Conservation (phyloP, 1,284 basidiomycete species). For the Tilletia setariae region DNA sequence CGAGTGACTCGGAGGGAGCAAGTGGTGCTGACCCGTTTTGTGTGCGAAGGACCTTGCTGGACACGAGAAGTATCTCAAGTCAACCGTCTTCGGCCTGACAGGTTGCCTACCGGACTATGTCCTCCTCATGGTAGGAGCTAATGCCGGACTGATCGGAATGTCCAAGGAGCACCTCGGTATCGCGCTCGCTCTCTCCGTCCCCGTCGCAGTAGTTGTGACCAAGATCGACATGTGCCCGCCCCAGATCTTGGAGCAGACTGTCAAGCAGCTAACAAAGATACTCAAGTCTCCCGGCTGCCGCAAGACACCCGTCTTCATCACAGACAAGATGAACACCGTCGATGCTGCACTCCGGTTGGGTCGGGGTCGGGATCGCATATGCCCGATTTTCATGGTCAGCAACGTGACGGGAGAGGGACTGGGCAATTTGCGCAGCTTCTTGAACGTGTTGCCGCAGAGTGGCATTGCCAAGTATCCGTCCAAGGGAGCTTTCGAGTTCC, state of each 20-base stretch:
- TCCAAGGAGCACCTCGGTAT: slow-evolving; percentile 90
- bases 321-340: slow-evolving; percentile 34
- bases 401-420: slow-evolving; percentile 92
- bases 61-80: slow-evolving; percentile 63
- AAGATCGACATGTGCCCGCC: slow-evolving; percentile 99
- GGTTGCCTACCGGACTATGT: slow-evolving; percentile 93
- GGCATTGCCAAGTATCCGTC: slow-evolving; percentile 45
- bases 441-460: slow-evolving; percentile 53
- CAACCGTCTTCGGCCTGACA: slow-evolving; percentile 89
- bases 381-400: slow-evolving; percentile 87
- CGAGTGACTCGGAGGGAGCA: neutral
- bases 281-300: slow-evolving; percentile 84
- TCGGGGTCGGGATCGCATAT: slow-evolving; percentile 60
- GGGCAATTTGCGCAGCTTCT: slow-evolving; percentile 60
- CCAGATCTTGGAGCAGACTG: slow-evolving; percentile 81
- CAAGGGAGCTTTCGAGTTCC: slow-evolving; percentile 76
- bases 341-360: slow-evolving; percentile 45
- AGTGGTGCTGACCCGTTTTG: neutral
- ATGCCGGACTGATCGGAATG: slow-evolving; percentile 93
- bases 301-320: slow-evolving; percentile 47
- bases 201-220: slow-evolving; percentile 88
- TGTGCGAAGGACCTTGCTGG: slow-evolving; percentile 37
- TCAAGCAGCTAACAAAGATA: slow-evolving; percentile 89
- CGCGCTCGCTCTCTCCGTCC: slow-evolving; percentile 85
- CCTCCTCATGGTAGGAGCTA: slow-evolving; percentile 90